Evolutionary conservation across 2,329 filamentous ascomycete species (phyloP), one percentile per base, ranked within the genome.

Genomic region (Colletotrichum sidae): DNA sequence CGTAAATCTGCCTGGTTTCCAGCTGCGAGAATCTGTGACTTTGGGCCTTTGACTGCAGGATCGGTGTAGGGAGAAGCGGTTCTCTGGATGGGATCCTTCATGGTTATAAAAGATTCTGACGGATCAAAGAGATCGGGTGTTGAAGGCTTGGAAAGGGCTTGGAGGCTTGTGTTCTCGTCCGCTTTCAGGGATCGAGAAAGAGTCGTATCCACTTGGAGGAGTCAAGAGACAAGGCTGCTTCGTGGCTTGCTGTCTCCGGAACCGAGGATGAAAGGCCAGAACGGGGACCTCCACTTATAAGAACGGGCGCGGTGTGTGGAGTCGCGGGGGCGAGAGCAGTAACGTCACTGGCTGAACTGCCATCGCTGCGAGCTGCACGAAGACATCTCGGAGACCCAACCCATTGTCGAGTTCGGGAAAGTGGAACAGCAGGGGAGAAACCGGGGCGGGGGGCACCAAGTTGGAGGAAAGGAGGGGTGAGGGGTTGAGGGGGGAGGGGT

Each of bases 41-140:
- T 75, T 69, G 78, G 77, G 72, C 78, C 75, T 78, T 79, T 76
- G 71, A 78, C 71, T 69, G 72, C 72, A 60, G 75, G 73, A 72
- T 80, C 73, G 65, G 73, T 69, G 73, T 80, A 79, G 60, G 75
- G 77, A 75, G 76, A 80, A 69, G 69, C 66, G 25, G 71, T 72
- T 72, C 78, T 77, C 68, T 70, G 68, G 72, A 80, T 69, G 78
- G 79, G 79, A 71, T 79, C 76, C 73, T 73, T 76, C 74, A 78
- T 78, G 75, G 74, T 78, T 80, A 78, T 79, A 58, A 65, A 55
- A 60, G 63, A 57, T 61, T 65, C 64, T 49, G 54, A 57, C 33
- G 44, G 49, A n/a, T 41, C 15, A 55, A 46, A 38, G 44, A 50
- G 60, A 59, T 67, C 60, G 54, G 60, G 60, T 59, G 60, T 55